Evolutionary conservation across 2,329 filamentous ascomycete genomes (phyloP).

Genomic region (Purpureocillium takamizusanense): DNA sequence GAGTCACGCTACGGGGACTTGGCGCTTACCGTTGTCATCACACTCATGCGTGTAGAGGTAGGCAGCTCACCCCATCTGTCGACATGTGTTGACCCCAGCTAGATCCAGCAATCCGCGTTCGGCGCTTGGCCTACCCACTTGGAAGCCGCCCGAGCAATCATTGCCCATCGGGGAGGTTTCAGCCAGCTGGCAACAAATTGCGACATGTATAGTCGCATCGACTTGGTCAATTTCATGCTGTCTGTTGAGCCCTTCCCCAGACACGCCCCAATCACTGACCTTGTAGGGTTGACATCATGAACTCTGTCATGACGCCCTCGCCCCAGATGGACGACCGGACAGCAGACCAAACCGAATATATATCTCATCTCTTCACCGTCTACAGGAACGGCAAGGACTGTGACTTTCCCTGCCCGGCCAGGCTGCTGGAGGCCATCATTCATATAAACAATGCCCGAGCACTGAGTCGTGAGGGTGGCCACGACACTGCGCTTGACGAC

Average conservation of each 20-base stretch:
- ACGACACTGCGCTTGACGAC: neutral
- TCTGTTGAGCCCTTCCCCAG: too few relatives aligned
- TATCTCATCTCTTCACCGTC: neutral
- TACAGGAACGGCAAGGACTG: neutral
- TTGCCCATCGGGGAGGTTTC: constrained; percentile 1
- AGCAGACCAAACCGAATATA: constrained; percentile 1
- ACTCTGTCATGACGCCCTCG: neutral
- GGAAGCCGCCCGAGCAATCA: constrained; percentile 6
- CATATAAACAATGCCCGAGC: neutral
- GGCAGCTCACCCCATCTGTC: too few relatives aligned
- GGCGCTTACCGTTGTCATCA: constrained; percentile 3
- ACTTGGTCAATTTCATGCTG: too few relatives aligned
- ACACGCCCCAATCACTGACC: neutral
- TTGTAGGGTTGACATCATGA: constrained; percentile 1
- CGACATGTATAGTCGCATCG: too few relatives aligned
- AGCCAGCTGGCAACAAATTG: too few relatives aligned
- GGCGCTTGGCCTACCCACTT: constrained; percentile 7
- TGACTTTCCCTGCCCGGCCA: constrained; percentile 1
- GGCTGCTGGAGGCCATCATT: constrained; percentile 2
- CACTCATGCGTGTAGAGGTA: constrained; percentile 5
- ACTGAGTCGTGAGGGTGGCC: neutral
- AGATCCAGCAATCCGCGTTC: constrained; percentile 9
- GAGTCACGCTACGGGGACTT: constrained; percentile 3
- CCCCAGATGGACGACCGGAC: neutral
- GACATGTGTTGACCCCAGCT: neutral